Evolutionary conservation across 139 green algal genomes (phyloP), one percentile per base, ranked within the genome.

Genomic region (Picochlorum sp.): DNA sequence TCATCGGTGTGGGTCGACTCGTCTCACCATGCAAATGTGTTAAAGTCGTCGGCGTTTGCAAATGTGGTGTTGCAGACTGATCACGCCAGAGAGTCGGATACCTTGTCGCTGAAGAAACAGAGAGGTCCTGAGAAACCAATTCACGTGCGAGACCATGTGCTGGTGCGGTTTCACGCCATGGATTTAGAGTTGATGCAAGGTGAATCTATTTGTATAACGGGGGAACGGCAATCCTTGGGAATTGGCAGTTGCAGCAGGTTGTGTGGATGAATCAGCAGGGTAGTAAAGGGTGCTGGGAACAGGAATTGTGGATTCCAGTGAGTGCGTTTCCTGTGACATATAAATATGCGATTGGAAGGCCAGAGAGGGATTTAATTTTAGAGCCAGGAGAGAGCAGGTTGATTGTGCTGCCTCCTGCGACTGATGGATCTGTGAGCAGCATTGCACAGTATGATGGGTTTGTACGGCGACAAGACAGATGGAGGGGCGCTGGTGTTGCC

Each of bases 401-500:
- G 37, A 49, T 70, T 32, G 49, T 52, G n/a, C 28, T 68, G 30
- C 57, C 44, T n/a, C 32, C 23, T 45, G 38, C 26, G 24, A 44
- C 54, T 37, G 72, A 71, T 10, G 60, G 78, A 8, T 79, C 76
- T 1, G 61, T 75, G 45, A 34, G 87, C 6, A 34, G 87, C 6
- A 66, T 92, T 38, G 75, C 86, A 11, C 75, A 69, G 20, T 65
- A 84, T 51, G 86, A 92, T 72, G 84, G 83, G 23, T 77, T 76
- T 54, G 83, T 94, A 28, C 74, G 68, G 1, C 28, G 69, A 9
- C 23, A 66, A 47, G 68, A 73, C 61, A 75, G 81, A 8, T 98
- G 93, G 93, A 77, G 84, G 1, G 92, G 93, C 1, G 82, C 88
- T 2, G 93, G 90, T 11, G 37, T 97, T 4, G 90, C 92, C 0